Conservation (phyloP, 1,284 basidiomycete genomes). For the Inonotus obliquus region DNA sequence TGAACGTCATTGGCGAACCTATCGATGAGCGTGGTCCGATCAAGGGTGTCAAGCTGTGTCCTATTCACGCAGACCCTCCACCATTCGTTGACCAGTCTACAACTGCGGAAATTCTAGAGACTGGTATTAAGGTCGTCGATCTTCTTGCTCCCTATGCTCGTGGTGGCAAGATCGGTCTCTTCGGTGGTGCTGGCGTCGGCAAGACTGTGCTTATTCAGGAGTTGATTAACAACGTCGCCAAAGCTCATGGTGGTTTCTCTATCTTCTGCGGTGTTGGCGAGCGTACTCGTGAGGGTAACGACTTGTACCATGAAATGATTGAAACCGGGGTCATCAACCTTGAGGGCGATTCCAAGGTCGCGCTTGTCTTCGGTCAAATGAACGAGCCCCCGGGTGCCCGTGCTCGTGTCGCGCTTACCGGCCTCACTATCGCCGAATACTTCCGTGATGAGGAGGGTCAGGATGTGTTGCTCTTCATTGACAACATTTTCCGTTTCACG, state of each 20-base stretch:
- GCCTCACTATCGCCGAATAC: constrained; percentile 98
- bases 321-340: constrained; percentile 99
- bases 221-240: constrained; percentile 99
- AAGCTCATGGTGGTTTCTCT: constrained; percentile 99
- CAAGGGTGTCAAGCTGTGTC: constrained; percentile 85
- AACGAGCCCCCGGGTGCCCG: constrained; percentile 99
- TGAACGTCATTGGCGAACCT: constrained; percentile 99
- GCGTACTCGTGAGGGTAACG: constrained; percentile 99
- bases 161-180: constrained; percentile 99
- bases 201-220: constrained; percentile 99
- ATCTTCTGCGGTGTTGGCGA: constrained; percentile 99
- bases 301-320: constrained; percentile 99
- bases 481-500: constrained; percentile 99
- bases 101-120: constrained; percentile 96
- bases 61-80: constrained; percentile 97
- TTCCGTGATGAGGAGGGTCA: constrained; percentile 99
- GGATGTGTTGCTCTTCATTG: constrained; percentile 99
- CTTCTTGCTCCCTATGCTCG: constrained; percentile 98
- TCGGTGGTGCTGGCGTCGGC: constrained; percentile 99
- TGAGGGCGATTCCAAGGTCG: constrained; percentile 98
- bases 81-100: constrained; percentile 98
- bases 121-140: constrained; percentile 99
- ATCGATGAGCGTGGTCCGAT: constrained; percentile 99
- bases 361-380: constrained; percentile 99
- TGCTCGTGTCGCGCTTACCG: constrained; percentile 99